Evolutionary conservation across 208 protist genomes (phyloP).

Genomic region (Kentomonas sorsogonicus): DNA sequence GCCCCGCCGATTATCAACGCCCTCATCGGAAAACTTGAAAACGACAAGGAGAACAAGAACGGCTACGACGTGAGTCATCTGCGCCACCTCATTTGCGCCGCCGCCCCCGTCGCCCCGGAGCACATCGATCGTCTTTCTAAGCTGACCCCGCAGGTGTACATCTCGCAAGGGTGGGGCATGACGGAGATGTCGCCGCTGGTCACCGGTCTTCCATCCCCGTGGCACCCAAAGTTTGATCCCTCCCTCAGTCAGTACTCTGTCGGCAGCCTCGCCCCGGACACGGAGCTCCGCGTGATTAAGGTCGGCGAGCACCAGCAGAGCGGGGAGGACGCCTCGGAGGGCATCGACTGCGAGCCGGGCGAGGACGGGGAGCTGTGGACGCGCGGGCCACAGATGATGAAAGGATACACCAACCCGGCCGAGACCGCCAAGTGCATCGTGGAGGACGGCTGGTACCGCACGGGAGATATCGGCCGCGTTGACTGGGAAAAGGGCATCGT

Average conservation of each 20-base stretch:
- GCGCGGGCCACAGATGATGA: slow-evolving; percentile 68
- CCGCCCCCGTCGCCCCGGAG: slow-evolving; percentile 43
- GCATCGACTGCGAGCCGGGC: slow-evolving; percentile 18
- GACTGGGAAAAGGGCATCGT: slow-evolving; percentile 28
- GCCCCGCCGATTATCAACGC: slow-evolving; percentile 72
- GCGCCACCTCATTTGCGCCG: slow-evolving; percentile 26
- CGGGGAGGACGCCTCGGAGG: slow-evolving; percentile 24
- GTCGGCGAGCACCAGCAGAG: slow-evolving; percentile 29
- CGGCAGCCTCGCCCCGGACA: slow-evolving; percentile 26
- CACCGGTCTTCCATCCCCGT: slow-evolving; percentile 26
- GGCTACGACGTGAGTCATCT: no score
- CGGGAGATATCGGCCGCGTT: slow-evolving; percentile 65
- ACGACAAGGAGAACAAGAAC: slow-evolving; percentile 23
- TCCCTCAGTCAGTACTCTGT: background rate
- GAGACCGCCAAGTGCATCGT: slow-evolving; percentile 35
- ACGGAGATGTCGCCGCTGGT: slow-evolving; percentile 68
- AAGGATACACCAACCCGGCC: slow-evolving; percentile 57
- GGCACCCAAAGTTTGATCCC: background rate
- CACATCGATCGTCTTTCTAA: slow-evolving; percentile 50
- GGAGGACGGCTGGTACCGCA: slow-evolving; percentile 68
- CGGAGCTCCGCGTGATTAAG: slow-evolving; percentile 35
- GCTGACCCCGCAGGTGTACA: slow-evolving; percentile 8
- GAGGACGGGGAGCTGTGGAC: slow-evolving; percentile 64
- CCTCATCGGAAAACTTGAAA: slow-evolving; percentile 52
- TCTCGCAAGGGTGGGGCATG: slow-evolving; percentile 76